Conservation (phyloP, 352 stramenopile genomes). For the Elongisporangium anandrum region DNA sequence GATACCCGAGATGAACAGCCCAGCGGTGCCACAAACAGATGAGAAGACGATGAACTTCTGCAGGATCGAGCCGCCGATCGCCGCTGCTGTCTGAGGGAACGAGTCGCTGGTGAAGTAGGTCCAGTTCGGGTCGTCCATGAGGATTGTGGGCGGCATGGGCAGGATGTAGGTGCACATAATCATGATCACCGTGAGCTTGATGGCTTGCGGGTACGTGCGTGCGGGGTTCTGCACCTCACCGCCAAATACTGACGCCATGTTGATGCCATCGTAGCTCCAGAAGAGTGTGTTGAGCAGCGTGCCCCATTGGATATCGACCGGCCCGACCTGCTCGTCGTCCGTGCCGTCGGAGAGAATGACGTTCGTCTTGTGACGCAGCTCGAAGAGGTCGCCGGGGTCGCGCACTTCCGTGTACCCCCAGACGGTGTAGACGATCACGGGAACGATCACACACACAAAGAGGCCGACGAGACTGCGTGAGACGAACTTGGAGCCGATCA, state of each 20-base stretch:
- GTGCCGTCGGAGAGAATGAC: constrained; percentile 10
- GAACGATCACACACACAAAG: constrained; percentile 23
- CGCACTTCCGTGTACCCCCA: constrained; percentile 25
- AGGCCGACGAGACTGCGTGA: constrained; percentile 24
- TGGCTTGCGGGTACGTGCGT: constrained; percentile 78
- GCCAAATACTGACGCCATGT: constrained; percentile 88
- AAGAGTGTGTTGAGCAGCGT: constrained; percentile 93
- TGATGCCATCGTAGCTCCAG: constrained; percentile 95
- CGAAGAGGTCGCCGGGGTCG: constrained; percentile 34
- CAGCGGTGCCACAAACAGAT: constrained; percentile 72
- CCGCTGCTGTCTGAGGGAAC: constrained; percentile 78
- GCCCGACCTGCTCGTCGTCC: constrained; percentile 19
- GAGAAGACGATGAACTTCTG: constrained; percentile 77
- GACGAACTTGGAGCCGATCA: constrained; percentile 34
- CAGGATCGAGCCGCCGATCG: constrained; percentile 79
- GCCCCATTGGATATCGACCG: constrained; percentile 64
- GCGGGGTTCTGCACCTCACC: constrained; percentile 87
- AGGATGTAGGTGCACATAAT: constrained; percentile 84
- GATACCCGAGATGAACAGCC: constrained; percentile 89
- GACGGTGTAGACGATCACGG: constrained; percentile 37
- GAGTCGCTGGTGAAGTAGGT: constrained; percentile 79
- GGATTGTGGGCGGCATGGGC: constrained; percentile 81
- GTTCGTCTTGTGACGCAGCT: constrained; percentile 28
- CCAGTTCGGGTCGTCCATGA: constrained; percentile 50
- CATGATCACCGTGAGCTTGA: constrained; percentile 73